Conservation (phyloP, 331 rosid species). For the Phaseolus coccineus region DNA sequence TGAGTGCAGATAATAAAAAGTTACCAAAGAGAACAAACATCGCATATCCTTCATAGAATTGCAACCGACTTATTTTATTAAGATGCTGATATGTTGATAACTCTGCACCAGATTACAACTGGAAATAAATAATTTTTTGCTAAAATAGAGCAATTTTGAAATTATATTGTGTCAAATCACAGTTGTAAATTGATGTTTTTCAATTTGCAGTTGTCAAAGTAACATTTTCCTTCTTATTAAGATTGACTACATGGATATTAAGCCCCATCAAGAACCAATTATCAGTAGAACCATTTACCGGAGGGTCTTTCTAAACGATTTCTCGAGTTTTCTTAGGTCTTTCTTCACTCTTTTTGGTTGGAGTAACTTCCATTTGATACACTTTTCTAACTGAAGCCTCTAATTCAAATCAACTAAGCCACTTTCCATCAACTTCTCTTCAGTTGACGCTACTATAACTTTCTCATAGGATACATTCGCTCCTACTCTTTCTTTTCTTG, state of each 20-base stretch:
- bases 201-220: too few species aligned
- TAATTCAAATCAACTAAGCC: not conserved
- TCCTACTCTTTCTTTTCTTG: not conserved
- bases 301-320: slow-evolving; percentile 14
- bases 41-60: slow-evolving; percentile 35
- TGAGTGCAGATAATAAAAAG: slow-evolving; percentile 49
- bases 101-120: too few species aligned
- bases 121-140: too few species aligned
- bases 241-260: not conserved
- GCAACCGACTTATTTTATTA: slow-evolving; percentile 24
- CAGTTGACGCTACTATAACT: not conserved
- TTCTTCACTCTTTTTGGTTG: not conserved
- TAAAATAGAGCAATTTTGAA: too few species aligned
- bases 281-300: not conserved
- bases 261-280: not conserved
- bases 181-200: too few species aligned
- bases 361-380: slow-evolving; percentile 19
- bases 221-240: too few species aligned
- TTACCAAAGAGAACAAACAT: slow-evolving; percentile 37
- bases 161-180: too few species aligned
- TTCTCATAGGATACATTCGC: not conserved
- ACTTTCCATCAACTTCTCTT: not conserved
- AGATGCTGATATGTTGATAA: too few species aligned
- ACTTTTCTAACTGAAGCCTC: not conserved
- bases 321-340: slow-evolving; percentile 5